These are phyloP conservation scores for Pseudogymnoascus sp. DNA, from an alignment of 2,329 filamentous ascomycete species.

Conservation along the genomic window DNA sequence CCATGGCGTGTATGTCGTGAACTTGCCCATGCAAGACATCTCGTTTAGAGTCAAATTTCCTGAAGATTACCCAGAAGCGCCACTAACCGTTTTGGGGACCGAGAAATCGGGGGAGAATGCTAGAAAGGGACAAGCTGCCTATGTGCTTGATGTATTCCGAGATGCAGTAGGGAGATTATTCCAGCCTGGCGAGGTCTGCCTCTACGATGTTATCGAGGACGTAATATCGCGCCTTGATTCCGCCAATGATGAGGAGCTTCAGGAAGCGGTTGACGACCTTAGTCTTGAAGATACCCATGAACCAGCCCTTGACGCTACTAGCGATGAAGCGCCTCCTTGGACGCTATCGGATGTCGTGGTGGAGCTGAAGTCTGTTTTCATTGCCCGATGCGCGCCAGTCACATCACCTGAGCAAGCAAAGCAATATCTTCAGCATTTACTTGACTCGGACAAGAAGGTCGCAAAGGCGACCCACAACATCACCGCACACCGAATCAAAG, in stretches of 20 bases:
- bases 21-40: slow-evolving; percentile 50
- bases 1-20: slow-evolving; percentile 50
- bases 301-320: slow-evolving; percentile 17
- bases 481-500: slow-evolving; percentile 79
- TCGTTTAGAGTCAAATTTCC: slow-evolving; percentile 64
- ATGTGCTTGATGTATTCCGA: slow-evolving; percentile 61
- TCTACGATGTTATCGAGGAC: slow-evolving; percentile 87
- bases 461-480: slow-evolving; percentile 93
- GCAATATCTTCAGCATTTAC: slow-evolving; percentile 62
- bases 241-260: slow-evolving; percentile 20
- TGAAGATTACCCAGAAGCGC: slow-evolving; percentile 62
- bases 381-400: slow-evolving; percentile 69
- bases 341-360: slow-evolving; percentile 62
- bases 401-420: slow-evolving; percentile 63
- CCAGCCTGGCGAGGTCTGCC: slow-evolving; percentile 66
- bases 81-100: slow-evolving; percentile 67
- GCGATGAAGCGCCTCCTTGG: slow-evolving; percentile 48
- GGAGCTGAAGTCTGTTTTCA: slow-evolving; percentile 81
- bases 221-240: slow-evolving; percentile 34
- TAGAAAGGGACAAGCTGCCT: slow-evolving; percentile 62
- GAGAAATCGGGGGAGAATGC: slow-evolving; percentile 65
- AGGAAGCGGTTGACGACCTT: slow-evolving; percentile 11
- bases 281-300: background rate
- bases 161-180: slow-evolving; percentile 62
- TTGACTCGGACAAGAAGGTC: slow-evolving; percentile 75